phyloP scores from a whole-genome alignment of 495 filamentous ascomycete species.

The Trichocladium antarcticum region DNA sequence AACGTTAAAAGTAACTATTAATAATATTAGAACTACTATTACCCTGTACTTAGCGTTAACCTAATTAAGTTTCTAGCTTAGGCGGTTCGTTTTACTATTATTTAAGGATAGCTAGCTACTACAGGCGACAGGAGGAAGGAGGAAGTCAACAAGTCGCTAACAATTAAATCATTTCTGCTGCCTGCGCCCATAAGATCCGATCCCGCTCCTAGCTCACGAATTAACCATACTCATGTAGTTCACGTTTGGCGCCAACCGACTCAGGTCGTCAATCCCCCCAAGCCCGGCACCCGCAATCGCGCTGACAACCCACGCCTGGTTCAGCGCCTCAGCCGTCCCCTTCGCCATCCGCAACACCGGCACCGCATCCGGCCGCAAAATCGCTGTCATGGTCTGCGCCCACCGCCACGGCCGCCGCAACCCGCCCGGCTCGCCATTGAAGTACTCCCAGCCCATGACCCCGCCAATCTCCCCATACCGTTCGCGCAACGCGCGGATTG shows the following conservation, averaged over 20 bases:
- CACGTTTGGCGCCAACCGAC: constrained; percentile 10
- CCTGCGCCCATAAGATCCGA: no score
- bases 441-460: constrained; percentile 84
- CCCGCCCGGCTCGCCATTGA: constrained; percentile 54
- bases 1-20: no score
- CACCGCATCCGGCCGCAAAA: constrained; percentile 29
- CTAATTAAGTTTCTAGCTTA: no score
- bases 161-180: no score
- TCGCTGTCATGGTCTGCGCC: constrained; percentile 50
- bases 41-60: no score
- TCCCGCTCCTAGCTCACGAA: no score
- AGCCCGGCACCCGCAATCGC: not conserved
- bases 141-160: no score
- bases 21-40: no score
- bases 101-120: no score
- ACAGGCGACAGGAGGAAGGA: no score
- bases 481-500: constrained; percentile 37
- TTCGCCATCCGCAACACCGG: constrained; percentile 15
- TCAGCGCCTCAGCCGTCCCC: constrained; percentile 10
- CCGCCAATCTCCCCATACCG: constrained; percentile 59
- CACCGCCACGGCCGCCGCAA: constrained; percentile 55
- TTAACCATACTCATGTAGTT: constrained; percentile 25
- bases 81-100: no score
- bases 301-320: constrained; percentile 15
- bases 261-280: not conserved